Evolutionary conservation across 441 rosid species (phyloP), one percentile per base, ranked within the genome.

Genomic region (Brassica balearica): DNA sequence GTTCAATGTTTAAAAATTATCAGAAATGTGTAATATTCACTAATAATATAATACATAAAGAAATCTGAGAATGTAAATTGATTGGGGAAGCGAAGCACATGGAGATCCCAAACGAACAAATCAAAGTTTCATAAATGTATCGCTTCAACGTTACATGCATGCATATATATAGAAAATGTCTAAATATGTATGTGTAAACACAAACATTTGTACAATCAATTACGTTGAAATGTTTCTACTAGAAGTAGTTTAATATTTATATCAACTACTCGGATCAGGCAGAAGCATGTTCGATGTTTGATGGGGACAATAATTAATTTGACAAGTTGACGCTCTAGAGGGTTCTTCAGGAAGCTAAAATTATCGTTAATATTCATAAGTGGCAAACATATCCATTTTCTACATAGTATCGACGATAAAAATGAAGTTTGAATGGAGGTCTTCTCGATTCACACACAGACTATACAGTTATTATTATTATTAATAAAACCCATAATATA

Each of bases 221-320:
- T 51, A 73, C 71, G 66, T 53, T 73, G 70, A 79, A 61, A 73
- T 73, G 71, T 61, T 66, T 34, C 19, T 12, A 34, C 8, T 67
- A 46, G 22, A 8, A 58, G 32, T 36, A 34, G 56, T 36, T 60
- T 15, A 14, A 41, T 63, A 73, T 27, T 23, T 29, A 56, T 43
- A 64, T 74, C 11, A 5, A 69, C 36, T 55, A 69, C 48, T 74
- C 60, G 69, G 80, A 71, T 75, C 80, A 70, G 80, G 83, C 80
- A 80, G 80, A 61, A 60, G 80, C 83, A 80, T 80, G 83, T 80
- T 80, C 73, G 72, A 65, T 80, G 83, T 71, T 75, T 48, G 69
- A 75, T 75, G 70, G 63, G 73, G 58, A 17, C 80, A 80, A 71
- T 75, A 59, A 80, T 65, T 80, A 70, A 59, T 75, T 71, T 60